Conservation (phyloP, 306 rosid species). For the Rosa chinensis region DNA sequence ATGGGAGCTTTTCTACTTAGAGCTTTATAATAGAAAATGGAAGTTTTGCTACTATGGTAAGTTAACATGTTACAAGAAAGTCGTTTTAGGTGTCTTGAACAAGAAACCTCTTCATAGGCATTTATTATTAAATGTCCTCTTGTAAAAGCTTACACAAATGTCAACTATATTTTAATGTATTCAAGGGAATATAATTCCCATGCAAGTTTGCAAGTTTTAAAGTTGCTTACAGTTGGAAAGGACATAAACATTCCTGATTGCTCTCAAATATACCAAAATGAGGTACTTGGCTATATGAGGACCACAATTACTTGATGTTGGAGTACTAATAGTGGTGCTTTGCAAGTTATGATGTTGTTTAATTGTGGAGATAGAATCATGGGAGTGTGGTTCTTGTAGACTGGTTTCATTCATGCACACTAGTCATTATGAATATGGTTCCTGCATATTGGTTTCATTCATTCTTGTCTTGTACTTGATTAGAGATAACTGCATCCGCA, state of each 20-base stretch:
- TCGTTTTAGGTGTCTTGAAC: not conserved
- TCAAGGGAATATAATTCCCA: not conserved
- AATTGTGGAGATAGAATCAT: not conserved
- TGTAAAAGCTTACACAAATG: not conserved
- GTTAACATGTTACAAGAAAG: conserved; percentile 3
- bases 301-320: not conserved
- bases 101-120: not conserved
- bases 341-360: not conserved
- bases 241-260: not conserved
- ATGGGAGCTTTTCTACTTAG: not conserved
- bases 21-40: not conserved
- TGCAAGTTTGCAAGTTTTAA: not conserved
- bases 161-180: not conserved
- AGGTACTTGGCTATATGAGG: not conserved
- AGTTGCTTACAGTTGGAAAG: not conserved
- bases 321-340: not conserved
- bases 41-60: not conserved
- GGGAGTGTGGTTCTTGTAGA: not conserved
- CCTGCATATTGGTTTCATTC: too few species aligned
- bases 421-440: not conserved
- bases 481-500: too few species aligned
- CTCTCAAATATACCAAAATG: not conserved
- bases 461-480: too few species aligned
- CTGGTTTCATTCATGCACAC: not conserved
- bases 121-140: not conserved